Percentiles rank a stretch among this genome's conserved stretches.
Evolutionary conservation across 176 grass and related monocot genomes (phyloP).

Genomic region (Alloteropsis semialata): DNA sequence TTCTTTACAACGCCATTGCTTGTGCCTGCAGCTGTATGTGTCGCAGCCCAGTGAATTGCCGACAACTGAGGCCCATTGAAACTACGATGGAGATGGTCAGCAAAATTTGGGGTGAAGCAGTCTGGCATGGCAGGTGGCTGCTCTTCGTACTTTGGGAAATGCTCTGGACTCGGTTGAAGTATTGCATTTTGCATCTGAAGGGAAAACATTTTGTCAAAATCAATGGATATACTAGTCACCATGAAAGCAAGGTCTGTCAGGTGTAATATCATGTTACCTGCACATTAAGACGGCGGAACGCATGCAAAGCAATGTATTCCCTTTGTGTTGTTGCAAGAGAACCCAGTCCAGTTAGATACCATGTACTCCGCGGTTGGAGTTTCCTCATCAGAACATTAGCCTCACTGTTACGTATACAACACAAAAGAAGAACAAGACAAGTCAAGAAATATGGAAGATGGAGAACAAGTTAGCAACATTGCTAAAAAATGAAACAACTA

Average conservation of each 20-base stretch:
- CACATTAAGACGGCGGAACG: constrained; percentile 78
- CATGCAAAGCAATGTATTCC: constrained; percentile 95
- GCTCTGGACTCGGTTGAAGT: constrained; percentile 93
- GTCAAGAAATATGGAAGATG: neutral
- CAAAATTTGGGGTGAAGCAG: constrained; percentile 92
- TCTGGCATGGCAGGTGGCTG: constrained; percentile 90
- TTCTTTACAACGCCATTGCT: constrained; percentile 68
- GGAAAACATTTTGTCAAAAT: constrained; percentile 22
- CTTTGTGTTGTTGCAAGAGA: constrained; percentile 98
- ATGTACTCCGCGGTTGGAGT: constrained; percentile 70
- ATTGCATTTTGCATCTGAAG: constrained; percentile 98
- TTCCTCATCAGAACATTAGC: constrained; percentile 79
- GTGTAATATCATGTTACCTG: constrained; percentile 52
- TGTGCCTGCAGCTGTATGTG: constrained; percentile 96
- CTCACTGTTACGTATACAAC: constrained; percentile 32
- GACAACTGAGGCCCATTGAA: constrained; percentile 91
- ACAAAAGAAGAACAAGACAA: constrained; percentile 7
- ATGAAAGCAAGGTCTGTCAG: constrained; percentile 16
- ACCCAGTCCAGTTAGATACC: constrained; percentile 86
- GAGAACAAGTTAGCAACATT: constrained; percentile 2
- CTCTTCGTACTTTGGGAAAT: constrained; percentile 96
- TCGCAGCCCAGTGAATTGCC: constrained; percentile 99
- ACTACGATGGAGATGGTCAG: constrained; percentile 72
- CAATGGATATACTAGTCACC: neutral
- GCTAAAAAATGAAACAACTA: constrained; percentile 10